Evolutionary conservation across 2,329 filamentous ascomycete species (phyloP), one percentile per base, ranked within the genome.

Genomic region (Ceratocystis destructans): DNA sequence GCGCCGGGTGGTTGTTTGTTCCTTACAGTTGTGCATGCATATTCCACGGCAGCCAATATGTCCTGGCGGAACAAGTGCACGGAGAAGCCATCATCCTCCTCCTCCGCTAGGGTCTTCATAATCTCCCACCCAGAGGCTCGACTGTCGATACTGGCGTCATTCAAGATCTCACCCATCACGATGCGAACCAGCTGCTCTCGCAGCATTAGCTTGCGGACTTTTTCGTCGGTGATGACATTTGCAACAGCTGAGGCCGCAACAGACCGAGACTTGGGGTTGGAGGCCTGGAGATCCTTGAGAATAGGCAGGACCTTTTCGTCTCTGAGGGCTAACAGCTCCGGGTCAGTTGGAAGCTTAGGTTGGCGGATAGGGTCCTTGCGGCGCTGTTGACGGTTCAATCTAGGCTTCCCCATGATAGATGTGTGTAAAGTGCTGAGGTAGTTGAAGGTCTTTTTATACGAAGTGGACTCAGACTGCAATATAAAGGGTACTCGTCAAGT

Each of bases 41-140:
- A 80, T 67, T 82, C 79, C 67, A 87, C 78, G 22, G 84, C 83
- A 33, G 82, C 83, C 68, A 88, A 71, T 15, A 87, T 74, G 72
- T 87, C 85, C 33, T 82, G 76, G 55, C 86, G 77, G 71, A 81
- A 87, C 67, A 88, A 73, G 70, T 88, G 84, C 22, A 88, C 76
- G 69, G 83, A 86, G 68, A 88, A 87, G 71, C 87, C 85, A 12
- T 81, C 77, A 70, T 86, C 85, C 72, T 88, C 86, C 71, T 86
- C 82, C 69, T 82, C 77, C 1, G 81, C 82, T 64, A 88, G 77
- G 53, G 83, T 79, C 69, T 81, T 79, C 64, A 88, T 75, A 69
- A 87, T 85, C 12, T 82, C 81, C 86, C 86, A 88, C n/a, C 84
- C 86, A 22, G 84, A 83, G 55, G 84, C 82, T 61, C 83, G 79